These are phyloP conservation scores for Venturia aucupariae DNA, from an alignment of 2,329 filamentous ascomycete species.

Conservation along the genomic window DNA sequence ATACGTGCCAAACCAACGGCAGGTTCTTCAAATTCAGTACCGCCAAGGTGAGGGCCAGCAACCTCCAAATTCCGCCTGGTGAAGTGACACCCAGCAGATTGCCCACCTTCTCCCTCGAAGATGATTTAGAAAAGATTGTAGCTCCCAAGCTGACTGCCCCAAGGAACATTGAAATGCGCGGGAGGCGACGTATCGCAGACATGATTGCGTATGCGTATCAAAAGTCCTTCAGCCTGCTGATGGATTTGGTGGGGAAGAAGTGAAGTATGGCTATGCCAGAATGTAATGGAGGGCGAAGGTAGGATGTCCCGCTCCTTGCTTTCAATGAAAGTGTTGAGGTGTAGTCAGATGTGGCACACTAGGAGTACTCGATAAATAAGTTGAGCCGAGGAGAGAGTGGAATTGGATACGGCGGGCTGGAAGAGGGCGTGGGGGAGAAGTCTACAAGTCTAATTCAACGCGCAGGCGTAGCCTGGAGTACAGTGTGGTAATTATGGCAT, in stretches of 20 bases:
- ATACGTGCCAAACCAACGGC: conserved; percentile 67
- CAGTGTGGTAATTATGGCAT: neutral
- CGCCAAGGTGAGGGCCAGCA: conserved; percentile 35
- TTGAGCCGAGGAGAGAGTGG: conserved; percentile 2
- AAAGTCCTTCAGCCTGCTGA: conserved; percentile 5
- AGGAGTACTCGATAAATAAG: neutral
- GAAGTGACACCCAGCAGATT: neutral
- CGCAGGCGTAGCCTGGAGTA: neutral
- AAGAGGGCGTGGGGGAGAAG: neutral
- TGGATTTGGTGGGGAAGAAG: neutral
- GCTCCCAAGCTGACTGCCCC: neutral
- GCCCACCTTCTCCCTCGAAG: neutral
- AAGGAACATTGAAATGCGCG: conserved; percentile 8
- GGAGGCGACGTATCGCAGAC: conserved; percentile 10
- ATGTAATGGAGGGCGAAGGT: neutral
- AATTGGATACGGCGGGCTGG: no score
- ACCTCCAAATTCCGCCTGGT: conserved; percentile 25
- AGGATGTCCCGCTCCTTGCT: neutral
- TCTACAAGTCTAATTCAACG: neutral
- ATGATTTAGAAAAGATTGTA: neutral
- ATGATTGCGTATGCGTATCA: neutral
- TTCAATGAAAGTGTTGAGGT: conserved; percentile 2
- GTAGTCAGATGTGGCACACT: neutral
- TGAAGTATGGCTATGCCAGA: neutral
- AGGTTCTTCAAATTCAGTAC: conserved; percentile 64